phyloP scores from a whole-genome alignment of 192 early-diverging fungal genomes.

The Coemansia sp. region DNA sequence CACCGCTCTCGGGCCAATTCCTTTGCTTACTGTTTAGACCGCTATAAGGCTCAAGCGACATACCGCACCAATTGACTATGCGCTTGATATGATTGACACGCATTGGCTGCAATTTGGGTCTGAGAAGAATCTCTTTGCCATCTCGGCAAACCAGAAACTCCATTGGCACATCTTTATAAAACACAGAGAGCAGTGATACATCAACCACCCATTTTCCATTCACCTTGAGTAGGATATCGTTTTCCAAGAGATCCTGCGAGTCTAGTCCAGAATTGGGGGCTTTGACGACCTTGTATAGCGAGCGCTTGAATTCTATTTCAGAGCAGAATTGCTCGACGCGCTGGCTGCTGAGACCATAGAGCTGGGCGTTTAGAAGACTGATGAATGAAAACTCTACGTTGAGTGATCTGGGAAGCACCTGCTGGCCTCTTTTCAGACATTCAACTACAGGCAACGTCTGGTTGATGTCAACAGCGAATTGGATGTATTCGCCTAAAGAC shows the following conservation, averaged over 20 bases:
- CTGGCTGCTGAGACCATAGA: slow-evolving; percentile 7
- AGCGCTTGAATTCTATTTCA: not conserved
- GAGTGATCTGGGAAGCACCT: not conserved
- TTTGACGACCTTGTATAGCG: not conserved
- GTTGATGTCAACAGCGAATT: not conserved
- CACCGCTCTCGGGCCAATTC: slow-evolving; percentile 2
- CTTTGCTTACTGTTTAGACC: slow-evolving; percentile 1
- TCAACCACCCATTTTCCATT: slow-evolving; percentile 3
- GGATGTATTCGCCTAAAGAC: not conserved
- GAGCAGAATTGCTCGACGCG: not conserved
- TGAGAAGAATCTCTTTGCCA: not conserved
- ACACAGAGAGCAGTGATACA: not conserved
- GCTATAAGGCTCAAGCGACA: slow-evolving; percentile 1
- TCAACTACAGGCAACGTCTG: not conserved
- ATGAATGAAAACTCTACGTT: slow-evolving; percentile 8
- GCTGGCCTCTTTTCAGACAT: not conserved
- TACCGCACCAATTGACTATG: slow-evolving; percentile 10
- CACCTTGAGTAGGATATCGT: slow-evolving; percentile 6
- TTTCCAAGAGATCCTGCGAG: not conserved
- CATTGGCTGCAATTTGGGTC: not conserved
- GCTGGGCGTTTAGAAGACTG: slow-evolving; percentile 6
- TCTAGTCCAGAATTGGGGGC: not conserved
- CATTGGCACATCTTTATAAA: not conserved
- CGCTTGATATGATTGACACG: not conserved
- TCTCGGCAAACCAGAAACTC: slow-evolving; percentile 5